These are phyloP conservation scores for Dactylonectria macrodidyma DNA, from an alignment of 2,329 filamentous ascomycete species.

Conservation along the genomic window DNA sequence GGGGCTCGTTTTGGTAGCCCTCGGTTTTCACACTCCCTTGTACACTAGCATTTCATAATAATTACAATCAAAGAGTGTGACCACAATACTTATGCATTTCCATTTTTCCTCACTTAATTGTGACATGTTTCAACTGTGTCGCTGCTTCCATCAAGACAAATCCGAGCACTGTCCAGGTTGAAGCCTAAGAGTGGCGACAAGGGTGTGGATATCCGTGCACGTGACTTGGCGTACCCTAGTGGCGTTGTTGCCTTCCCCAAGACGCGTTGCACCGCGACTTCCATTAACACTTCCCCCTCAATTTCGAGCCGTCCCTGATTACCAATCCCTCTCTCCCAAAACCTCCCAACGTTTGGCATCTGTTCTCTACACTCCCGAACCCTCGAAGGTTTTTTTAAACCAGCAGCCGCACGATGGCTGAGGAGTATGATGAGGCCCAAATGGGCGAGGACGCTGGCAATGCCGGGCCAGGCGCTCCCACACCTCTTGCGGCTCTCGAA, in stretches of 20 bases:
- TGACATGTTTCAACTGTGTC: background rate
- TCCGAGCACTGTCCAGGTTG: background rate
- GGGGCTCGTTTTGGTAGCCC: conserved; percentile 18
- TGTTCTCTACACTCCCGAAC: background rate
- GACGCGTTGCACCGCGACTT: conserved; percentile 55
- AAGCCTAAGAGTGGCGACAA: background rate
- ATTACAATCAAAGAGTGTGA: conserved; percentile 26
- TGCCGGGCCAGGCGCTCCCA: conserved; percentile 92
- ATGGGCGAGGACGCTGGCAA: conserved; percentile 78
- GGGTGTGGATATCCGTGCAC: conserved; percentile 42
- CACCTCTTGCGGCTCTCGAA: conserved; percentile 87
- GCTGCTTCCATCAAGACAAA: background rate
- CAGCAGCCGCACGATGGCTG: conserved; percentile 56
- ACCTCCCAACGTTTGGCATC: background rate
- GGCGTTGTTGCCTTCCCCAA: conserved; percentile 44
- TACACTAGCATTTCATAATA: conserved; percentile 37
- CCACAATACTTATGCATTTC: background rate
- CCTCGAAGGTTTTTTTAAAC: background rate
- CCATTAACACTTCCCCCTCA: conserved; percentile 41
- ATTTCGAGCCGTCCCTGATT: conserved; percentile 34
- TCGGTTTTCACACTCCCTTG: conserved; percentile 37
- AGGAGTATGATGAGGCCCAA: conserved; percentile 77
- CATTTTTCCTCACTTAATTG: background rate
- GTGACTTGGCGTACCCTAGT: conserved; percentile 56
- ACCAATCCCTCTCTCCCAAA: conserved; percentile 21